phyloP scores from a whole-genome alignment of 768 basidiomycete genomes.

The Suillus ampliporus region DNA sequence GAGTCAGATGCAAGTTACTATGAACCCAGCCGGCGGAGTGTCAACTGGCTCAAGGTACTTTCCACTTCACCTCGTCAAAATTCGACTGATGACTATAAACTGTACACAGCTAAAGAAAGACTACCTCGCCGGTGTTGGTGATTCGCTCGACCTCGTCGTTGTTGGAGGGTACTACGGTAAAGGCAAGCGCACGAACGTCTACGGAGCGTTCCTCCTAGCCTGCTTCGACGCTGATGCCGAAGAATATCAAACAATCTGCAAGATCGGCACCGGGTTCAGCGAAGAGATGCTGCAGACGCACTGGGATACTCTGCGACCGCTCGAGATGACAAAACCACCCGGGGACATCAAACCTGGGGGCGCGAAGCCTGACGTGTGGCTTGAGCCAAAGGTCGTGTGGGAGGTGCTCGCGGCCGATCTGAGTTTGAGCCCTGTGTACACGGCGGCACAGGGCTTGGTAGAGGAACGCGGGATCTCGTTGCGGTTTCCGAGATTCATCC shows the following conservation, averaged over 20 bases:
- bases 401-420: conserved; percentile 97
- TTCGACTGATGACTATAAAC: neutral
- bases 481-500: conserved; percentile 94
- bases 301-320: conserved; percentile 79
- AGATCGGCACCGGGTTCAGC: conserved; percentile 98
- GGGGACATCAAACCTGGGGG: conserved; percentile 89
- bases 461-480: conserved; percentile 94
- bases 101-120: conserved; percentile 90
- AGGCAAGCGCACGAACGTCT: conserved; percentile 96
- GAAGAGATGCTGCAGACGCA: conserved; percentile 87
- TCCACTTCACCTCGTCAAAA: neutral
- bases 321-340: conserved; percentile 71
- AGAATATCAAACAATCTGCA: conserved; percentile 97
- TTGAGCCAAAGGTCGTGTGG: conserved; percentile 97
- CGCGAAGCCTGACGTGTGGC: conserved; percentile 97
- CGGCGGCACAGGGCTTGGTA: conserved; percentile 90
- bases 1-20: conserved; percentile 91
- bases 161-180: conserved; percentile 97
- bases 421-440: conserved; percentile 94
- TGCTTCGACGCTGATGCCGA: conserved; percentile 96
- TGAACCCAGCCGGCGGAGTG: conserved; percentile 92
- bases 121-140: conserved; percentile 94
- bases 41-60: conserved; percentile 96
- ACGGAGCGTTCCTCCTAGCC: conserved; percentile 96
- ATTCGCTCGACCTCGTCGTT: conserved; percentile 97